Percentiles rank a stretch among this genome's conserved stretches.
phyloP scores from a whole-genome alignment of 139 green algal species.

The Picocystis salinarum region DNA sequence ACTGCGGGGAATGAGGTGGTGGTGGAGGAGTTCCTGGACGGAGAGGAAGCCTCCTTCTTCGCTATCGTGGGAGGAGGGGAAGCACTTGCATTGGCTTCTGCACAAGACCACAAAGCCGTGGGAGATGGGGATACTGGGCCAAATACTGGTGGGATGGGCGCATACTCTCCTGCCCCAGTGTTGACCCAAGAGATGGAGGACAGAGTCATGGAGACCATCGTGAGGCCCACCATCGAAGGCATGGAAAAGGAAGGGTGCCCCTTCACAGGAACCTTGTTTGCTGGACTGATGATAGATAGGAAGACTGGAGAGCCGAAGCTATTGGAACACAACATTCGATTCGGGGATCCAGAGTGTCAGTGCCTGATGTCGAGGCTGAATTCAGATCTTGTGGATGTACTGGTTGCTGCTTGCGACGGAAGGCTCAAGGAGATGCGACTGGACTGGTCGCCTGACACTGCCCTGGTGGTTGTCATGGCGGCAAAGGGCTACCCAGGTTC shows the following conservation, averaged over 20 bases:
- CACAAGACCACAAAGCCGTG: conserved; percentile 89
- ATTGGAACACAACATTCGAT: conserved; percentile 94
- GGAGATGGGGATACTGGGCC: conserved; percentile 86
- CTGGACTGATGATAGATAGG: conserved; percentile 79
- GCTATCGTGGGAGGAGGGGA: conserved; percentile 72
- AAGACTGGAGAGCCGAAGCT: conserved; percentile 46
- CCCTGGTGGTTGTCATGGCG: conserved; percentile 76
- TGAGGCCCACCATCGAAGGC: conserved; percentile 61
- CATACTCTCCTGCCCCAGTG: conserved; percentile 88
- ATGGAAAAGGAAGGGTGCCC: conserved; percentile 68
- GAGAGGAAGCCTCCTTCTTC: conserved; percentile 94
- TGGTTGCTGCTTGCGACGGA: conserved; percentile 31
- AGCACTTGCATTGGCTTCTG: conserved; percentile 21
- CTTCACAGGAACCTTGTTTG: conserved; percentile 84
- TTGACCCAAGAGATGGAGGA: conserved; percentile 53
- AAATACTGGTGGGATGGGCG: conserved; percentile 97
- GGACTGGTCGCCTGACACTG: conserved; percentile 31
- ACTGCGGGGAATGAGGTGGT: conserved; percentile 52
- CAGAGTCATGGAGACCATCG: conserved; percentile 63
- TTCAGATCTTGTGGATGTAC: conserved; percentile 57
- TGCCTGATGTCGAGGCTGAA: conserved; percentile 70
- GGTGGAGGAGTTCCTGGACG: conserved; percentile 86
- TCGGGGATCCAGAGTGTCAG: conserved; percentile 97
- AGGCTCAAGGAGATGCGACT: conserved; percentile 26
- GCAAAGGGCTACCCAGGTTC: conserved; percentile 80